Conservation (phyloP, 257 asterid species). For the Salvia splendens region DNA sequence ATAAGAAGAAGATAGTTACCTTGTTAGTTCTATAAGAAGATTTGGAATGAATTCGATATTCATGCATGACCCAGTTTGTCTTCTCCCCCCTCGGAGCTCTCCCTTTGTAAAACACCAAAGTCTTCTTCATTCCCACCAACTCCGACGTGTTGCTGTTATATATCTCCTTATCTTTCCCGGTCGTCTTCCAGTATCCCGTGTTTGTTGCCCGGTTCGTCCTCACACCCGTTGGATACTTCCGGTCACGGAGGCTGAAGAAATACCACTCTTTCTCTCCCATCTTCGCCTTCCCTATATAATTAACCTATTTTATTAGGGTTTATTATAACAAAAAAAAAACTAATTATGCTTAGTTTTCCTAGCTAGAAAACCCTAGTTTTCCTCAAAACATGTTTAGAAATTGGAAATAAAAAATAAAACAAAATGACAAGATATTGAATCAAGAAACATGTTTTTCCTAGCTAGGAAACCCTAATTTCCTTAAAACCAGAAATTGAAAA, state of each 20-base stretch:
- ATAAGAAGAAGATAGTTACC: slow-evolving; percentile 40
- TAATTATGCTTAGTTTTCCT: no score
- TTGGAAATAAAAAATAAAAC: no score
- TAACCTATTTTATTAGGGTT: background rate
- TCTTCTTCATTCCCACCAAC: slow-evolving; percentile 89
- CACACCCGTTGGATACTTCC: slow-evolving; percentile 91
- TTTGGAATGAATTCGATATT: slow-evolving; percentile 83
- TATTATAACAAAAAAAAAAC: background rate
- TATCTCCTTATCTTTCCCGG: slow-evolving; percentile 93
- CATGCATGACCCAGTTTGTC: slow-evolving; percentile 97
- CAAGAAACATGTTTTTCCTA: no score
- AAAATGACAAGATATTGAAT: no score
- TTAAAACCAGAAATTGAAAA: no score
- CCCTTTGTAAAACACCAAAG: slow-evolving; percentile 83
- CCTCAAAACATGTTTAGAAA: no score
- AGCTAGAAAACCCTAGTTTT: no score
- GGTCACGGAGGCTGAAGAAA: slow-evolving; percentile 83
- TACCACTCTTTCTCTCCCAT: slow-evolving; percentile 97
- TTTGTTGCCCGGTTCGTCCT: slow-evolving; percentile 90
- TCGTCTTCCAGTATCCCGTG: slow-evolving; percentile 89
- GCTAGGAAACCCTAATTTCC: no score
- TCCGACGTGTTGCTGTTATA: slow-evolving; percentile 68
- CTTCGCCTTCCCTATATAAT: slow-evolving; percentile 71
- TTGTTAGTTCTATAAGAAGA: slow-evolving; percentile 68
- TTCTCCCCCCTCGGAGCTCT: slow-evolving; percentile 97